These are phyloP conservation scores for Dimocarpus longan DNA, from an alignment of 345 rosid species.

Conservation along the genomic window DNA sequence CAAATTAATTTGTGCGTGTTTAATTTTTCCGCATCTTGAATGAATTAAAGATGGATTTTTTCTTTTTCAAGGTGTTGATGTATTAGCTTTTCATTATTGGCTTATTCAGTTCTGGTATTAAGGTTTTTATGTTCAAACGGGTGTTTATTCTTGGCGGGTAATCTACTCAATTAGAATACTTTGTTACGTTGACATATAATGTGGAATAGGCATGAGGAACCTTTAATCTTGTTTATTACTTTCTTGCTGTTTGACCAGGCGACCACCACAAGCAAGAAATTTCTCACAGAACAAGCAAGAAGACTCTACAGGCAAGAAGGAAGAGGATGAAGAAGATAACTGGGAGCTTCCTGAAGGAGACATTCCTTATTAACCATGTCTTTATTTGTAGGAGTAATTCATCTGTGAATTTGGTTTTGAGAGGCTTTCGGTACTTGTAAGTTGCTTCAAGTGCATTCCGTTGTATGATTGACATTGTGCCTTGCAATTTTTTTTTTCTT, in stretches of 20 bases:
- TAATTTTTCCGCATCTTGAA: neutral
- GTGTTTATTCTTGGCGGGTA: neutral
- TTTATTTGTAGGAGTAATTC: conserved; percentile 20
- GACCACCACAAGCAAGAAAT: conserved; percentile 43
- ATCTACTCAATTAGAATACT: neutral
- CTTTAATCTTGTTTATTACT: neutral
- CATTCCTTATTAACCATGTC: conserved; percentile 42
- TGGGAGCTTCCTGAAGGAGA: conserved; percentile 84
- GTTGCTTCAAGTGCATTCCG: conserved; percentile 23
- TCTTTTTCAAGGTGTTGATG: neutral
- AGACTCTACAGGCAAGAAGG: conserved; percentile 38
- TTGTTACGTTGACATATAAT: neutral
- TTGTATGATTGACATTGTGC: conserved; percentile 24
- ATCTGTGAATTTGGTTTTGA: conserved; percentile 19
- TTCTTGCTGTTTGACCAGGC: conserved; percentile 41
- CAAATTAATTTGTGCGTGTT: neutral
- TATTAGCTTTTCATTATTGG: neutral
- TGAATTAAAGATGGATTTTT: neutral
- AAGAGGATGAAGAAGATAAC: conserved; percentile 71
- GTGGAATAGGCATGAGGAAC: neutral
- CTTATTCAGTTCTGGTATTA: neutral
- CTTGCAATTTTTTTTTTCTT: conserved; percentile 14
- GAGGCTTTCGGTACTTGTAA: conserved; percentile 24
- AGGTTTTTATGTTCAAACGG: neutral
- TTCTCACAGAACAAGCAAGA: conserved; percentile 41